phyloP scores from a whole-genome alignment of 768 basidiomycete genomes.

The Trametes cinnabarina region DNA sequence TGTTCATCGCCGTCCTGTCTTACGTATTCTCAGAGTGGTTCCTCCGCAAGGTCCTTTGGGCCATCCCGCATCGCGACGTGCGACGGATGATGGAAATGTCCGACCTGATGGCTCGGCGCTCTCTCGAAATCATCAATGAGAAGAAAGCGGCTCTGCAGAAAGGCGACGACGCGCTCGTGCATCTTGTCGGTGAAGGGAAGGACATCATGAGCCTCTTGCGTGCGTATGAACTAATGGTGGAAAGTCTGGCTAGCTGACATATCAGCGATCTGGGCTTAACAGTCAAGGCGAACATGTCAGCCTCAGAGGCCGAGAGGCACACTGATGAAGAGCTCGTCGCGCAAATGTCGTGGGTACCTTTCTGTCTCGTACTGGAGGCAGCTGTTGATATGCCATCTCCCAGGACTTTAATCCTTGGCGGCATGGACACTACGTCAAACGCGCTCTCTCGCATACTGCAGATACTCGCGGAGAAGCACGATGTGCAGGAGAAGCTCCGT shows the following conservation, averaged over 20 bases:
- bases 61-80: constrained; percentile 37
- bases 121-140: constrained; percentile 37
- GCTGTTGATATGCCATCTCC: too few species aligned
- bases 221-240: constrained; percentile 24
- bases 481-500: constrained; percentile 35
- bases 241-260: background rate
- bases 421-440: constrained; percentile 26
- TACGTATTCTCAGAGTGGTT: constrained; percentile 41
- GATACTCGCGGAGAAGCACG: constrained; percentile 28
- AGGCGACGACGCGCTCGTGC: constrained; percentile 27
- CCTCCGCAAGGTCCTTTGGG: constrained; percentile 42
- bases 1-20: constrained; percentile 43
- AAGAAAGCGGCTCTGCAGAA: constrained; percentile 33
- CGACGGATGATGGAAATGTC: constrained; percentile 44
- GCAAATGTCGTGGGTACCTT: constrained; percentile 16
- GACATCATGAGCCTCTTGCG: constrained; percentile 51
- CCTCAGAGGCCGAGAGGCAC: constrained; percentile 7
- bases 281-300: constrained; percentile 24
- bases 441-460: constrained; percentile 23
- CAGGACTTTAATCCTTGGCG: constrained; percentile 24
- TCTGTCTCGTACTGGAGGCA: background rate
- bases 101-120: constrained; percentile 46
- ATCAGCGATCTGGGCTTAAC: too few species aligned
- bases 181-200: constrained; percentile 34
- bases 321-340: constrained; percentile 15